Conservation (phyloP, 75 land plant species). For the Cryptomeria japonica region DNA sequence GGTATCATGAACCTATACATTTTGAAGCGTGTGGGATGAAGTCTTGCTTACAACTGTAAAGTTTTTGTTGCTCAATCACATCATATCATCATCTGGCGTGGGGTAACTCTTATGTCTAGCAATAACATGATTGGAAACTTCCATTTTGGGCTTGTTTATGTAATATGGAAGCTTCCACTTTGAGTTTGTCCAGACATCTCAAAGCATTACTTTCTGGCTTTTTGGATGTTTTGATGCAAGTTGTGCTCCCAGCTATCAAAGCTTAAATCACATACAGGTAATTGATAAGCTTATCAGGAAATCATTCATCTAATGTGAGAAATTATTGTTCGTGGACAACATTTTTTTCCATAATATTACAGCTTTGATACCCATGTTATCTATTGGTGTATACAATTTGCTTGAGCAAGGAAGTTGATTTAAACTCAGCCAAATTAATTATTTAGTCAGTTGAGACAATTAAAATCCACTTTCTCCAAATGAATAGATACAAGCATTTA, state of each 20-base stretch:
- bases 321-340: neutral
- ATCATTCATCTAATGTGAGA: neutral
- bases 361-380: neutral
- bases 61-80: neutral
- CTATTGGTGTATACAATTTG: neutral
- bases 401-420: neutral
- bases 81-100: neutral
- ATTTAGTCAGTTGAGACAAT: neutral
- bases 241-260: neutral
- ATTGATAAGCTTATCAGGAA: neutral
- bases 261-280: neutral
- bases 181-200: neutral
- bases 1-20: neutral
- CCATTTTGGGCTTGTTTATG: neutral
- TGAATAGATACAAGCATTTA: neutral
- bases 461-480: neutral
- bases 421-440: neutral
- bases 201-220: neutral
- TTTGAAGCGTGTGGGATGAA: neutral
- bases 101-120: neutral
- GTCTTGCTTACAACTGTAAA: neutral
- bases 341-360: neutral
- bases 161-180: neutral
- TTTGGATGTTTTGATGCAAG: neutral
- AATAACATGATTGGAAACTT: neutral